Conservation (phyloP, 73 alveolate genomes). For the Tetrahymena borealis region DNA sequence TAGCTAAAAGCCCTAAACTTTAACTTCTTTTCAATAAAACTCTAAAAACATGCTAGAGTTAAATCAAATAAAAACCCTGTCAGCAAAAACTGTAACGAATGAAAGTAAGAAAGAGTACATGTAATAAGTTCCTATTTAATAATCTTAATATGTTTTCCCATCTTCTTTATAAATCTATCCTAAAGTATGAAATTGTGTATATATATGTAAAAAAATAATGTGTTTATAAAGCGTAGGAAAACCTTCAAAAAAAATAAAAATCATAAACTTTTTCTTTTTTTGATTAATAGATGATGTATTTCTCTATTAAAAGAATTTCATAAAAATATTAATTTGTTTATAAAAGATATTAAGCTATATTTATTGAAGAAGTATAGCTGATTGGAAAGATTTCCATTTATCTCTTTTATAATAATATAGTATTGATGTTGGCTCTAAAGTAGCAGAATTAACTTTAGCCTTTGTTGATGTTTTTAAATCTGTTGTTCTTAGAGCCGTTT, state of each 20-base stretch:
- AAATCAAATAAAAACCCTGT: not conserved
- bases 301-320: too few relatives aligned
- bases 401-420: not conserved
- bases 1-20: not conserved
- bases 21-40: not conserved
- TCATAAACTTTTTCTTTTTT: too few relatives aligned
- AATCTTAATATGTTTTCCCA: not conserved
- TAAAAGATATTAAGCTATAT: not conserved
- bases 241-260: too few relatives aligned
- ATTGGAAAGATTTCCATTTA: not conserved
- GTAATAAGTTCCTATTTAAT: not conserved
- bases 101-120: not conserved
- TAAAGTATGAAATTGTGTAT: not conserved
- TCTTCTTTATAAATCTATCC: not conserved
- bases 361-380: not conserved
- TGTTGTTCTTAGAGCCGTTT: not conserved
- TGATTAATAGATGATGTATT: too few relatives aligned
- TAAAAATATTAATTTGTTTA: too few relatives aligned
- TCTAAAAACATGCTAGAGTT: not conserved
- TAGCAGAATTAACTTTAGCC: conserved; percentile 1
- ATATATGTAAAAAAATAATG: too few relatives aligned
- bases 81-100: not conserved
- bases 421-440: not conserved
- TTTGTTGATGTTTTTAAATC: not conserved
- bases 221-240: too few relatives aligned